Conservation (phyloP, 2,329 filamentous ascomycete genomes). For the Alternaria brassicae region DNA sequence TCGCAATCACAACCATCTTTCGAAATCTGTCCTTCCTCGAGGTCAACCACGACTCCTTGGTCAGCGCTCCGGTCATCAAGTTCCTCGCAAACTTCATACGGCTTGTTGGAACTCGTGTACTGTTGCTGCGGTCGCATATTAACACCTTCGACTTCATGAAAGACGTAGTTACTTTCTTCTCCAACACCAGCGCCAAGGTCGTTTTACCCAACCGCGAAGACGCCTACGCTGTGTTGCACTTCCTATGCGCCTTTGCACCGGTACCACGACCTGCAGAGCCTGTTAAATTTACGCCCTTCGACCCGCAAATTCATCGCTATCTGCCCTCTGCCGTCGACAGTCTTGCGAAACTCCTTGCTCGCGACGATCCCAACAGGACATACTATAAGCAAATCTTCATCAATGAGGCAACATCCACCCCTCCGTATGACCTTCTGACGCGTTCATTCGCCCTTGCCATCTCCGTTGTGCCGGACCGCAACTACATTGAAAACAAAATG, state of each 20-base stretch:
- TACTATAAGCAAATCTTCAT: constrained; percentile 84
- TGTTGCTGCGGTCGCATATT: constrained; percentile 79
- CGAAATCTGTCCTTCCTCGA: constrained; percentile 89
- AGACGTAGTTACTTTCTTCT: constrained; percentile 85
- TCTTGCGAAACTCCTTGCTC: constrained; percentile 86
- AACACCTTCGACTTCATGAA: constrained; percentile 98
- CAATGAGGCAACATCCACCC: constrained; percentile 68
- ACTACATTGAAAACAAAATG: constrained; percentile 56
- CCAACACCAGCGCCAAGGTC: constrained; percentile 82
- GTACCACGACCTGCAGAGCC: constrained; percentile 68
- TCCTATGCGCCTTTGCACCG: constrained; percentile 89
- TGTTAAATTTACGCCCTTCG: constrained; percentile 80
- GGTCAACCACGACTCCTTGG: constrained; percentile 77
- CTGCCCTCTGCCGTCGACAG: constrained; percentile 89
- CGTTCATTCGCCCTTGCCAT: constrained; percentile 87
- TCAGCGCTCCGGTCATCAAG: constrained; percentile 78
- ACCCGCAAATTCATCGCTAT: constrained; percentile 83
- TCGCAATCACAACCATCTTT: constrained; percentile 90
- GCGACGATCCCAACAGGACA: constrained; percentile 90
- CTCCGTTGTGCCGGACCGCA: constrained; percentile 78
- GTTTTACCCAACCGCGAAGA: constrained; percentile 87
- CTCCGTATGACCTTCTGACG: constrained; percentile 81
- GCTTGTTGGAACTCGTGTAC: constrained; percentile 86
- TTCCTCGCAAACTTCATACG: constrained; percentile 84
- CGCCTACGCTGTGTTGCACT: constrained; percentile 83